Evolutionary conservation across 768 basidiomycete species (phyloP).

Genomic region (Leucogyrophana mollusca): DNA sequence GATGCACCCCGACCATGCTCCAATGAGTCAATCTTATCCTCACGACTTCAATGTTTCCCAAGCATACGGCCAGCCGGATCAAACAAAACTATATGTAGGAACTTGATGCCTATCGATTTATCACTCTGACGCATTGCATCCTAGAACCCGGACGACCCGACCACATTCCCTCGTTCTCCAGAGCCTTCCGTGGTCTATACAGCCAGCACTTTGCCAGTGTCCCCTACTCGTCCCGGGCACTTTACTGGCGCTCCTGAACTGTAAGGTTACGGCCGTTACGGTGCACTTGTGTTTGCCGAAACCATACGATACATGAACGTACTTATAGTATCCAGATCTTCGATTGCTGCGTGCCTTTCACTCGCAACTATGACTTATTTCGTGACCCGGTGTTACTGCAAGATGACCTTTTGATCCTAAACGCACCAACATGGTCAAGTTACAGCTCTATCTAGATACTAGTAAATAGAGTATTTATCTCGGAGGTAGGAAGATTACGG

Average conservation of each 20-base stretch:
- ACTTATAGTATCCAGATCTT: neutral
- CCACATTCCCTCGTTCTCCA: conserved; percentile 28
- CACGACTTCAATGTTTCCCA: conserved; percentile 8
- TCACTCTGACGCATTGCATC: conserved; percentile 8
- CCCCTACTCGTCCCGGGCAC: conserved; percentile 15
- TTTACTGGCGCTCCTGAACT: conserved; percentile 25
- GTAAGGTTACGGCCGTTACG: conserved; percentile 7
- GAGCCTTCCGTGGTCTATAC: neutral
- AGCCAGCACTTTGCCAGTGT: conserved; percentile 12
- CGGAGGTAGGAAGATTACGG: too few species aligned
- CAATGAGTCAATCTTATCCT: conserved; percentile 6
- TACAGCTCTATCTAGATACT: too few species aligned
- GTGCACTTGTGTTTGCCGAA: too few species aligned
- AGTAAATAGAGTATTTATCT: too few species aligned
- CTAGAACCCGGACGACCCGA: conserved; percentile 36
- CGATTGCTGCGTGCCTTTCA: neutral
- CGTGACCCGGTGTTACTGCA: too few species aligned
- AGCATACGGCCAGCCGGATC: conserved; percentile 13
- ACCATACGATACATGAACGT: too few species aligned
- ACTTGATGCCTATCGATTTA: neutral
- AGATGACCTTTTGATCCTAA: too few species aligned
- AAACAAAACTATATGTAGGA: conserved; percentile 29
- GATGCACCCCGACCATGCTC: conserved; percentile 2
- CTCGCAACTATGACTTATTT: neutral
- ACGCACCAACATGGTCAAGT: too few species aligned